Conservation (phyloP, 2,329 filamentous ascomycete genomes). For the Colletotrichum musae region DNA sequence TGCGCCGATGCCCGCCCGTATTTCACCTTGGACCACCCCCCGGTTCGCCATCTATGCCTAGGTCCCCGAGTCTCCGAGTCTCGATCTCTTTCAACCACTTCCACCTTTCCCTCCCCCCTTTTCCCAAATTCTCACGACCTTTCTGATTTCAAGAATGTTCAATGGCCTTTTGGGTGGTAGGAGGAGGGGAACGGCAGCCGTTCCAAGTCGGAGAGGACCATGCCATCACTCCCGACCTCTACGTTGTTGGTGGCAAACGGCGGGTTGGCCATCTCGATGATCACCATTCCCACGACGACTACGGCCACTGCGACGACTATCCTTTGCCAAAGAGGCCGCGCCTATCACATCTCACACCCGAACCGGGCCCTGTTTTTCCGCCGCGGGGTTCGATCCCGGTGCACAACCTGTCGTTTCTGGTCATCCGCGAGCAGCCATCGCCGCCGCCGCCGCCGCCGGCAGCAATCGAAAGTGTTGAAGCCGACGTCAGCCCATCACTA, state of each 20-base stretch:
- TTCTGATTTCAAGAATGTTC: constrained; percentile 51
- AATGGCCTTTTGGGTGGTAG: constrained; percentile 46
- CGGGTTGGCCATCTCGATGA: constrained; percentile 54
- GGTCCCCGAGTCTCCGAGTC: constrained; percentile 17
- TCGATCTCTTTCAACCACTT: constrained; percentile 3
- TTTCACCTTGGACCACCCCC: constrained; percentile 36
- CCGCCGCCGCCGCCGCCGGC: constrained; percentile 45
- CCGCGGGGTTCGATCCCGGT: constrained; percentile 48
- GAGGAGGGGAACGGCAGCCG: constrained; percentile 36
- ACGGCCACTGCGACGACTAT: constrained; percentile 46
- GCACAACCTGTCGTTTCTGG: constrained; percentile 54
- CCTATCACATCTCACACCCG: constrained; percentile 21
- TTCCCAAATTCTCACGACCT: not conserved
- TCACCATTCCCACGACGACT: constrained; percentile 50
- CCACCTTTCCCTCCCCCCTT: constrained; percentile 17
- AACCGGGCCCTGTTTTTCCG: not conserved
- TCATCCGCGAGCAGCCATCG: constrained; percentile 54
- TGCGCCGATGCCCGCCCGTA: constrained; percentile 30
- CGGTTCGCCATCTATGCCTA: constrained; percentile 10
- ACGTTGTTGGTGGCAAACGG: constrained; percentile 56
- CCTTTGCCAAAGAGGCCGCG: constrained; percentile 34
- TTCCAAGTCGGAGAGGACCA: constrained; percentile 27
- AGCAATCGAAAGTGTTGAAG: constrained; percentile 30
- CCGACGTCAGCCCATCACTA: constrained; percentile 43
- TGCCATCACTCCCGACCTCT: constrained; percentile 41